A percentile compares a stretch with the other conserved stretches of the same genome.
These are phyloP conservation scores for Mycena rebaudengoi DNA, from an alignment of 768 basidiomycete genomes.

Conservation along the genomic window DNA sequence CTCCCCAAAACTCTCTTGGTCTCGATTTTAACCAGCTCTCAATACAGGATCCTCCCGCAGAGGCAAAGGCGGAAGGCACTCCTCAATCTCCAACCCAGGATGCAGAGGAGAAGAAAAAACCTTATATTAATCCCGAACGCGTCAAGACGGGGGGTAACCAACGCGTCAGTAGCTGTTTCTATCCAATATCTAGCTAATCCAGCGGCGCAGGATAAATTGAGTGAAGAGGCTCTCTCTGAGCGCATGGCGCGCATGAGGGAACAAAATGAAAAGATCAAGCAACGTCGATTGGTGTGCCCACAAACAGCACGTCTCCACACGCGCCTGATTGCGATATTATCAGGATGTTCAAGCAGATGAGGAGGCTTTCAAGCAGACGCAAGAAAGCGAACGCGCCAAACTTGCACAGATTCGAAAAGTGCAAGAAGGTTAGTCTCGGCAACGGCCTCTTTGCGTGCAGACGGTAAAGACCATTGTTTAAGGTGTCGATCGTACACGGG, in stretches of 20 bases:
- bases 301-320: not conserved
- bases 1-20: constrained; percentile 70
- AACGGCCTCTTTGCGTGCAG: not conserved
- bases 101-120: constrained; percentile 64
- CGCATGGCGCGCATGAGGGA: constrained; percentile 75
- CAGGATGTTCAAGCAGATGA: constrained; percentile 87
- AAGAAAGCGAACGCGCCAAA: constrained; percentile 69
- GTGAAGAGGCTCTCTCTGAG: constrained; percentile 71
- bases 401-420: constrained; percentile 67
- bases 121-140: constrained; percentile 85
- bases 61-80: constrained; percentile 15
- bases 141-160: constrained; percentile 84
- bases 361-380: constrained; percentile 76
- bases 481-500: constrained; percentile 72
- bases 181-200: constrained; percentile 1
- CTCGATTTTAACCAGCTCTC: constrained; percentile 69
- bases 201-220: constrained; percentile 65
- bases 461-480: not conserved
- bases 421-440: constrained; percentile 53
- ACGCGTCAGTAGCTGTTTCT: constrained; percentile 55
- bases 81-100: constrained; percentile 16
- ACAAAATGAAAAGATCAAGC: constrained; percentile 82
- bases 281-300: constrained; percentile 63
- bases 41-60: constrained; percentile 37
- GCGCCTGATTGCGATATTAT: constrained; percentile 8